These are phyloP conservation scores for Calvatia gigantea DNA, from an alignment of 768 basidiomycete genomes.

Conservation along the genomic window DNA sequence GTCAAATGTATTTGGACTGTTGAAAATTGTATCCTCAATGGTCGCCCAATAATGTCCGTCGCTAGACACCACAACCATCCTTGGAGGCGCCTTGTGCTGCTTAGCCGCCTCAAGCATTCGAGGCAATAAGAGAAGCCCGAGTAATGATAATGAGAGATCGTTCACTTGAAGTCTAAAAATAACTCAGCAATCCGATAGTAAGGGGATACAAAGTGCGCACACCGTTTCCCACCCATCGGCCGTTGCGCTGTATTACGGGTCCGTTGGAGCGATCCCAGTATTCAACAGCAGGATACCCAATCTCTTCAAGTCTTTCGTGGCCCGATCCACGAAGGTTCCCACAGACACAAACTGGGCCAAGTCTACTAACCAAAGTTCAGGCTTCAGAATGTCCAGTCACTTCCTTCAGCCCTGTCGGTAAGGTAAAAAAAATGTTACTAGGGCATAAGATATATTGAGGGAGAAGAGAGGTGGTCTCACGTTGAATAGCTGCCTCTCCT, in stretches of 20 bases:
- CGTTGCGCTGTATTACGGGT: conserved; percentile 16
- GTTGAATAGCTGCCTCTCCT: conserved; percentile 28
- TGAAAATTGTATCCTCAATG: conserved; percentile 19
- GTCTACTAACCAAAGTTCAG: conserved; percentile 37
- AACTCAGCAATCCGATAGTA: background rate
- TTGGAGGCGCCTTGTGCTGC: conserved; percentile 22
- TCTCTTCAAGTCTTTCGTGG: conserved; percentile 27
- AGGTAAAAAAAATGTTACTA: background rate
- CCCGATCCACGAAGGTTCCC: conserved; percentile 29
- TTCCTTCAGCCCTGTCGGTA: conserved; percentile 23
- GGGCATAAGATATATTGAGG: background rate
- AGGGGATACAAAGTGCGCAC: conserved; percentile 22
- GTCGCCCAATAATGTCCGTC: conserved; percentile 30
- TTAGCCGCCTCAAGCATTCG: conserved; percentile 31
- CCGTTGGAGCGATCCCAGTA: conserved; percentile 23
- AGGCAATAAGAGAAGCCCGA: conserved; percentile 38
- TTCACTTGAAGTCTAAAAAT: conserved; percentile 41
- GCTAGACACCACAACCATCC: conserved; percentile 37
- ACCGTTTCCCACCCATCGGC: conserved; percentile 43
- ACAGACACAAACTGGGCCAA: conserved; percentile 34
- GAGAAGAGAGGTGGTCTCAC: conserved; percentile 22
- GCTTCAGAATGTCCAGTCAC: conserved; percentile 28
- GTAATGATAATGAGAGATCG: conserved; percentile 33
- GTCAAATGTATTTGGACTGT: conserved; percentile 23
- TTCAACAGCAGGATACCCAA: conserved; percentile 46